These are phyloP conservation scores for Blumeria hordei DNA, from an alignment of 2,329 filamentous ascomycete species.

Conservation along the genomic window DNA sequence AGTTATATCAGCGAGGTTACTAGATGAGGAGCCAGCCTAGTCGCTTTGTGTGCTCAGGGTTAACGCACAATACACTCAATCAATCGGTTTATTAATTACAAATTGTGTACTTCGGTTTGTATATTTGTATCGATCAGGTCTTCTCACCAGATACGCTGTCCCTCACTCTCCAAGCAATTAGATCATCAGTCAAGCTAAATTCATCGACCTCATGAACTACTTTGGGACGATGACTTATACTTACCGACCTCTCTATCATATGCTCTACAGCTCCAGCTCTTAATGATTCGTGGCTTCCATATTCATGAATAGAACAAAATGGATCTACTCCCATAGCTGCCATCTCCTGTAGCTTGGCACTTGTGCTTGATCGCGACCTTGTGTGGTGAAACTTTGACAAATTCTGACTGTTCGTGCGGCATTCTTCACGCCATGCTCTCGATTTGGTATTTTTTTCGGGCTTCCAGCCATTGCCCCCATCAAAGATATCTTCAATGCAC, in stretches of 20 bases:
- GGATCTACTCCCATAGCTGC: conserved; percentile 4
- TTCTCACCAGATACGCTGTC: too few relatives aligned
- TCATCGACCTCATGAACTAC: conserved; percentile 33
- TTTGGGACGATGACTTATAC: not conserved
- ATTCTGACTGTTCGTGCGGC: too few relatives aligned
- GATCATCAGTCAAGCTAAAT: conserved; percentile 45
- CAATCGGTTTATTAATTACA: too few relatives aligned
- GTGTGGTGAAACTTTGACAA: not conserved
- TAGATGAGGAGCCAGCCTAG: conserved; percentile 27
- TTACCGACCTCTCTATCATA: too few relatives aligned
- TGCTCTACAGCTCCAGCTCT: not conserved
- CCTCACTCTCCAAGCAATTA: conserved; percentile 38
- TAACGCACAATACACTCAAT: too few relatives aligned
- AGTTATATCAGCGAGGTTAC: conserved; percentile 47
- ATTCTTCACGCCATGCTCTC: not conserved
- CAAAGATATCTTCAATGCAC: conserved; percentile 86
- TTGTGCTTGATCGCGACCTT: conserved; percentile 3
- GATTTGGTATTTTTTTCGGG: conserved; percentile 1
- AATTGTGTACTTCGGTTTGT: too few relatives aligned
- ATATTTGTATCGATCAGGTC: too few relatives aligned
- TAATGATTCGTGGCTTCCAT: conserved; percentile 7
- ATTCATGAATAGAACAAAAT: conserved; percentile 12
- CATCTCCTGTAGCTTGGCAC: conserved; percentile 5
- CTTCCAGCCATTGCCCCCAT: conserved; percentile 61
- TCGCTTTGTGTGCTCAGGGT: too few relatives aligned